phyloP scores from a whole-genome alignment of 805 yeast species.

The Barnettozyma siamensis region DNA sequence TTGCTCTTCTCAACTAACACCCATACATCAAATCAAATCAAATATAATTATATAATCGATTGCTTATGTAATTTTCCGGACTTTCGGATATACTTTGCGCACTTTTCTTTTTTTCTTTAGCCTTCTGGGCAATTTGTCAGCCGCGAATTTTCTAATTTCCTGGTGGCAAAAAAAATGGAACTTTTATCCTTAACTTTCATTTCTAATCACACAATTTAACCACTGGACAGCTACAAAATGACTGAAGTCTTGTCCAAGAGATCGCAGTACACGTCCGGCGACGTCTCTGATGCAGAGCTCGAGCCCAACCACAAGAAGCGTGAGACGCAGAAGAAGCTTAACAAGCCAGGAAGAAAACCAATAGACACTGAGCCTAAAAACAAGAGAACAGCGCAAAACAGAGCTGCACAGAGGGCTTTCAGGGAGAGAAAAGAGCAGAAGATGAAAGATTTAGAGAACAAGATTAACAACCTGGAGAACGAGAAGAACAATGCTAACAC shows the following conservation, averaged over 20 bases:
- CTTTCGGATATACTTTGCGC: too few relatives aligned
- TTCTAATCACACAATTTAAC: background rate
- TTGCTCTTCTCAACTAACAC: slow-evolving; percentile 2
- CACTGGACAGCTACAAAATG: too few relatives aligned
- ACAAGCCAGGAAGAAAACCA: slow-evolving; percentile 79
- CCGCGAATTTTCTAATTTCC: background rate
- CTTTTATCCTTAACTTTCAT: background rate
- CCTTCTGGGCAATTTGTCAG: slow-evolving; percentile 5
- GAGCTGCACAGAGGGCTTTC: slow-evolving; percentile 98
- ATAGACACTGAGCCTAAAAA: slow-evolving; percentile 72
- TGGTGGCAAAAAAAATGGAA: slow-evolving; percentile 9
- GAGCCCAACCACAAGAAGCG: slow-evolving; percentile 19
- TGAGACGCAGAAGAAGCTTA: slow-evolving; percentile 24
- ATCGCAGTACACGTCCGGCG: slow-evolving; percentile 2
- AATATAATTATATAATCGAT: background rate
- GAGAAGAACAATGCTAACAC: slow-evolving; percentile 62
- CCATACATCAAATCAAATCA: too few relatives aligned
- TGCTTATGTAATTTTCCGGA: too few relatives aligned
- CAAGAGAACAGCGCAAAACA: slow-evolving; percentile 91
- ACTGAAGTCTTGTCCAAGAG: slow-evolving; percentile 8
- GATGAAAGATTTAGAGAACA: slow-evolving; percentile 78
- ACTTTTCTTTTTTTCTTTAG: too few relatives aligned
- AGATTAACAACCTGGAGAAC: slow-evolving; percentile 66
- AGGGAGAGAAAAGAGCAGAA: slow-evolving; percentile 89
- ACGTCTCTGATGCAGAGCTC: background rate